Percentiles rank a stretch among this genome's conserved stretches.
These are phyloP conservation scores for Echria macrotheca DNA, from an alignment of 495 filamentous ascomycete genomes.

Conservation along the genomic window DNA sequence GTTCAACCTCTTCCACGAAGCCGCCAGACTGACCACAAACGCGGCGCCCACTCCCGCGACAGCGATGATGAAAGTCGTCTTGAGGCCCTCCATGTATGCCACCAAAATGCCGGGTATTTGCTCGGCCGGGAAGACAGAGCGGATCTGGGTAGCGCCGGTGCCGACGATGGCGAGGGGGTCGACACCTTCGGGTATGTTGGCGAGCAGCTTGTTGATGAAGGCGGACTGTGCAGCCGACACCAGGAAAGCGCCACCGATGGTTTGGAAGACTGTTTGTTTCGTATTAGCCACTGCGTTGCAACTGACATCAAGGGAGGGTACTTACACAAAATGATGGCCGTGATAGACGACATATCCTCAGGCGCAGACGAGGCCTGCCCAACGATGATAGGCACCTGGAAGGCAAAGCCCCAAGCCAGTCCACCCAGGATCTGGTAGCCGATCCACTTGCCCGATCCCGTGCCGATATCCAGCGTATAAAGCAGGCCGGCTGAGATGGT, in stretches of 20 bases:
- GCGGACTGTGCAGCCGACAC: constrained; percentile 43
- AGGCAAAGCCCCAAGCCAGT: constrained; percentile 43
- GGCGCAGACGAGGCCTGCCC: constrained; percentile 47
- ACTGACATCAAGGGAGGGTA: neutral
- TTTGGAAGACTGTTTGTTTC: constrained; percentile 47
- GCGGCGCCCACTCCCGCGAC: constrained; percentile 26
- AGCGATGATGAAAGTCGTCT: constrained; percentile 39
- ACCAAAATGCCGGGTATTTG: constrained; percentile 45
- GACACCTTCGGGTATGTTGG: constrained; percentile 26
- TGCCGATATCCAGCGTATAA: constrained; percentile 41
- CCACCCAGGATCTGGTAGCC: constrained; percentile 57
- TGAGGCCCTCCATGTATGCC: constrained; percentile 56
- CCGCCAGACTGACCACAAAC: constrained; percentile 23
- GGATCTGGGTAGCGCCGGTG: constrained; percentile 38
- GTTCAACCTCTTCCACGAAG: constrained; percentile 21
- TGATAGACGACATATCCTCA: constrained; percentile 28
- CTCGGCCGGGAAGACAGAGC: constrained; percentile 29
- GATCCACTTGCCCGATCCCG: constrained; percentile 45
- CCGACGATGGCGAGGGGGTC: constrained; percentile 36
- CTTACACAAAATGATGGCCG: constrained; percentile 48
- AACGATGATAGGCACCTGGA: constrained; percentile 50
- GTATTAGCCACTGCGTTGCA: constrained; percentile 16
- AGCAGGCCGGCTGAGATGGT: constrained; percentile 50
- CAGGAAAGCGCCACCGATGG: constrained; percentile 44
- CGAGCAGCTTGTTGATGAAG: constrained; percentile 42